A percentile compares a stretch with the other conserved stretches of the same genome.
These are phyloP conservation scores for Trichoderma citrinoviride DNA, from an alignment of 2,329 filamentous ascomycete species.

Conservation along the genomic window DNA sequence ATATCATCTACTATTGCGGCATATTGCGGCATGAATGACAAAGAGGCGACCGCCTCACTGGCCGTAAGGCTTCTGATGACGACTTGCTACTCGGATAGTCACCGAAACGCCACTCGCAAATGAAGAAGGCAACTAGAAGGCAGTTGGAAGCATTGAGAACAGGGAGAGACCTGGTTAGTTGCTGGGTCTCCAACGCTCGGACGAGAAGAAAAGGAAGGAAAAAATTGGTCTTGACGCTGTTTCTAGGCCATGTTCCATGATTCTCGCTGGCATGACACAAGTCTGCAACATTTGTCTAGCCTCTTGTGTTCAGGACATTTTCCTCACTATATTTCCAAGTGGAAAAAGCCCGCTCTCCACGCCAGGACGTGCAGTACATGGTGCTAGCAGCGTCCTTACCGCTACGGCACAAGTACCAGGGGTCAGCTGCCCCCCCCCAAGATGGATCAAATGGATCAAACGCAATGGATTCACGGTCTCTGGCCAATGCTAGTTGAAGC, in stretches of 20 bases:
- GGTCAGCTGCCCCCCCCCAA: conserved; percentile 9
- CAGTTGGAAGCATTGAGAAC: not conserved
- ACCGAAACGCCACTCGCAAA: not conserved
- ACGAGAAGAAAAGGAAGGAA: too few species aligned
- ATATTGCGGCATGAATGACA: too few species aligned
- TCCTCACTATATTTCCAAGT: not conserved
- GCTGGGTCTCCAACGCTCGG: not conserved
- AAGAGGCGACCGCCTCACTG: not conserved
- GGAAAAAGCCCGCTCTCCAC: not conserved
- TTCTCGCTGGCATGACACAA: conserved; percentile 7
- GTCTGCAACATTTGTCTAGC: not conserved
- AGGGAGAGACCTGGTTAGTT: not conserved
- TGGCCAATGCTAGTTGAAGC: not conserved
- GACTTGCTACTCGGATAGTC: conserved; percentile 3
- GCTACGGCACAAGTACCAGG: not conserved
- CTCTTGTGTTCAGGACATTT: not conserved
- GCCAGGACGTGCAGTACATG: not conserved
- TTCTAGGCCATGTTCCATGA: not conserved
- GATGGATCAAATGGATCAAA: not conserved
- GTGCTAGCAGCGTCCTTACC: conserved; percentile 1
- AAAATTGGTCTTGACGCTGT: not conserved
- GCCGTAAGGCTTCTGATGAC: conserved; percentile 5
- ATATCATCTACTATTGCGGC: too few species aligned
- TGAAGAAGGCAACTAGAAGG: not conserved
- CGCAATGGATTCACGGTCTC: too few species aligned